Conservation (phyloP, 164 flowering plant species). For the Brasenia schreberi region DNA sequence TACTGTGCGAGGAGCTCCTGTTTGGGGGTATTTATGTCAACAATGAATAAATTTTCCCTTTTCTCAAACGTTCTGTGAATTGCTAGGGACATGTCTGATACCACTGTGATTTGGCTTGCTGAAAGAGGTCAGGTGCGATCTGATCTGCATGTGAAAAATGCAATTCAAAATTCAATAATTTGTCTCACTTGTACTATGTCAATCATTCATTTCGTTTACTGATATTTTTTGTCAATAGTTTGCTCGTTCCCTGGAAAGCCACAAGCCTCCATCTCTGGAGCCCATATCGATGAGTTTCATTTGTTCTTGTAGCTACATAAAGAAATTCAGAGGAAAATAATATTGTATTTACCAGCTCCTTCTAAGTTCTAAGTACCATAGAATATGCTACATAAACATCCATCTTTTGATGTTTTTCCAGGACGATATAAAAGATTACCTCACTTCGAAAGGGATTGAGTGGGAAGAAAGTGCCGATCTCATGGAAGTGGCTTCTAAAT, state of each 20-base stretch:
- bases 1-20: too few species aligned
- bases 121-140: background rate
- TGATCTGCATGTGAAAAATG: background rate
- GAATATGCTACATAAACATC: background rate
- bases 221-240: background rate
- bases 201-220: background rate
- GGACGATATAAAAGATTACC: constrained; percentile 92
- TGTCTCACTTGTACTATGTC: background rate
- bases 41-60: too few species aligned
- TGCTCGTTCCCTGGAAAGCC: too few species aligned
- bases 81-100: too few species aligned
- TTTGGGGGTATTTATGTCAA: too few species aligned
- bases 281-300: background rate
- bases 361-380: background rate
- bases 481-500: constrained; percentile 81
- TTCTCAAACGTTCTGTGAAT: too few species aligned
- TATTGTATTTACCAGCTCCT: too few species aligned
- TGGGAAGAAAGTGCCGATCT: constrained; percentile 93
- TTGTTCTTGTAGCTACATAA: background rate
- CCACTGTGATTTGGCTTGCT: background rate
- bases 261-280: too few species aligned
- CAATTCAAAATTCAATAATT: background rate
- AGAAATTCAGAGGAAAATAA: background rate
- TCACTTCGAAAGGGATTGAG: constrained; percentile 56
- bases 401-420: constrained; percentile 6